Evolutionary conservation across 352 stramenopile species (phyloP).

Genomic region (Phytophthora boehmeriae): DNA sequence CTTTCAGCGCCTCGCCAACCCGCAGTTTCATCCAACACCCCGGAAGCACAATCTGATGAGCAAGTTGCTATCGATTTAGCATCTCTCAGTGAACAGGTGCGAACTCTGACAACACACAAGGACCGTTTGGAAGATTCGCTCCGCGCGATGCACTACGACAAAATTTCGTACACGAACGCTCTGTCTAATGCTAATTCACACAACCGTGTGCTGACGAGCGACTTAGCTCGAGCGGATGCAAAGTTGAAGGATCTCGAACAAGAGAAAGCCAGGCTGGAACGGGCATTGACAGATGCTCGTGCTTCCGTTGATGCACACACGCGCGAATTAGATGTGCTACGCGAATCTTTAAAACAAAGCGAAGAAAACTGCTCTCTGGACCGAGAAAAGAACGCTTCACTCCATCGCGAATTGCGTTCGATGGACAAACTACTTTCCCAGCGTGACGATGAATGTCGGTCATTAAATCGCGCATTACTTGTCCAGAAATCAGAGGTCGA

Average conservation of each 20-base stretch:
- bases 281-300: slow-evolving; percentile 45
- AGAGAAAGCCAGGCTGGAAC: slow-evolving; percentile 48
- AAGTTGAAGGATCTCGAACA: slow-evolving; percentile 52
- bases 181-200: slow-evolving; percentile 81
- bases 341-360: slow-evolving; percentile 57
- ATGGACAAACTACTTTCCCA: slow-evolving; percentile 77
- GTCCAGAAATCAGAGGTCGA: slow-evolving; percentile 67
- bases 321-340: slow-evolving; percentile 66
- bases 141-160: slow-evolving; percentile 81
- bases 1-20: neutral
- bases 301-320: slow-evolving; percentile 44
- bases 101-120: slow-evolving; percentile 58
- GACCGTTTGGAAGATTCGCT: slow-evolving; percentile 76
- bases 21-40: neutral
- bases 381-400: slow-evolving; percentile 71
- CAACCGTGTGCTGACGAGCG: slow-evolving; percentile 65
- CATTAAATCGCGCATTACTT: slow-evolving; percentile 58
- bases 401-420: slow-evolving; percentile 68
- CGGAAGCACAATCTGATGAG: slow-evolving; percentile 4
- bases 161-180: slow-evolving; percentile 83
- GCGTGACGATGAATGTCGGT: slow-evolving; percentile 72
- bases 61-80: slow-evolving; percentile 5
- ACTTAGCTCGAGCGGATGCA: slow-evolving; percentile 60
- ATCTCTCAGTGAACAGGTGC: slow-evolving; percentile 60
- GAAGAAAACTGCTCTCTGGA: slow-evolving; percentile 60